A percentile compares a stretch with the other conserved stretches of the same genome.
Conservation (phyloP, 257 asterid species). For the Salvia miltiorrhiza region DNA sequence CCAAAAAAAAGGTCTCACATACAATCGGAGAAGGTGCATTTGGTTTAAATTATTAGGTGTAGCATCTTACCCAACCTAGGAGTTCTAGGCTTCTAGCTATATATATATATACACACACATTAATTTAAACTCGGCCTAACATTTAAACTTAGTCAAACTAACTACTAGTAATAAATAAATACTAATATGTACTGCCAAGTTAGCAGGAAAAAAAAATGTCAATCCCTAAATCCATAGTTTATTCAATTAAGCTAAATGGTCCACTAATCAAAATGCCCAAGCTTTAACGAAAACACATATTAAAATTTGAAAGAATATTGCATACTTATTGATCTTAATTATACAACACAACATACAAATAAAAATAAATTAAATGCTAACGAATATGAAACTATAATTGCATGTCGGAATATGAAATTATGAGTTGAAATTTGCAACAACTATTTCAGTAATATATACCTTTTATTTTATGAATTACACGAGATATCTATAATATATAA, state of each 20-base stretch:
- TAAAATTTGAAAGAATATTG: neutral
- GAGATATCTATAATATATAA: too few relatives aligned
- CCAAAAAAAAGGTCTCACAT: too few relatives aligned
- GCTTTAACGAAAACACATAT: neutral
- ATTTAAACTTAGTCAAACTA: constrained; percentile 16
- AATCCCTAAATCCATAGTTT: neutral
- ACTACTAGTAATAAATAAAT: constrained; percentile 6
- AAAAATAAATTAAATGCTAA: too few relatives aligned
- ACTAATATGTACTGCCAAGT: neutral
- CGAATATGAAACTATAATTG: too few relatives aligned
- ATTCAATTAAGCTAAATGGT: neutral
- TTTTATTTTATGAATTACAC: too few relatives aligned
- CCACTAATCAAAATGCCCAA: neutral
- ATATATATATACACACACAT: too few relatives aligned
- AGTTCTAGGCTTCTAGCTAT: neutral
- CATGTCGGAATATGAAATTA: too few relatives aligned
- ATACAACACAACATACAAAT: too few relatives aligned
- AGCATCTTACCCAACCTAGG: constrained; percentile 25
- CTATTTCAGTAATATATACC: too few relatives aligned
- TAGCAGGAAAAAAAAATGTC: neutral
- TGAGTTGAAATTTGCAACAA: too few relatives aligned
- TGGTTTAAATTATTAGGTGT: constrained; percentile 13
- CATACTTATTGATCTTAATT: neutral
- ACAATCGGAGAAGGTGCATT: neutral
- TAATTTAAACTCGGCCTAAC: constrained; percentile 19